Conservation (phyloP, 768 basidiomycete genomes). For the Xerocomellus intermedius region DNA sequence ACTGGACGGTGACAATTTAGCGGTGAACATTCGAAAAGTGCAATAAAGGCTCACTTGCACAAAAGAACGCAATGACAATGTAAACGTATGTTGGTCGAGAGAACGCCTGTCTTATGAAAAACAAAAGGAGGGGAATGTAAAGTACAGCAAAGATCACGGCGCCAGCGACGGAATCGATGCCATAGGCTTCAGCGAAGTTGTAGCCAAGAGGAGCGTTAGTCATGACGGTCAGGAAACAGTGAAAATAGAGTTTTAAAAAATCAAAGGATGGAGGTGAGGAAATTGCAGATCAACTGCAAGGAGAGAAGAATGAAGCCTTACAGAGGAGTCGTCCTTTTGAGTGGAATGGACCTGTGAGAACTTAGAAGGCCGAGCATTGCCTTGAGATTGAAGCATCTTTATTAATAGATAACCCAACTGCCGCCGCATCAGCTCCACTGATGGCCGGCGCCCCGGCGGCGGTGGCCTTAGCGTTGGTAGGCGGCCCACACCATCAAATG, state of each 20-base stretch:
- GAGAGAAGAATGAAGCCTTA: background rate
- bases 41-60: slow-evolving; percentile 20
- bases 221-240: slow-evolving; percentile 11
- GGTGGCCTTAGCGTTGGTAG: no score
- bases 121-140: slow-evolving; percentile 27
- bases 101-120: slow-evolving; percentile 22
- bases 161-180: slow-evolving; percentile 32
- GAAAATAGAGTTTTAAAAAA: background rate
- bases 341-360: background rate
- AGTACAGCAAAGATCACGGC: slow-evolving; percentile 33
- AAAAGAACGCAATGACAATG: slow-evolving; percentile 30
- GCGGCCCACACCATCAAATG: no score
- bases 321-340: slow-evolving; percentile 13
- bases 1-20: slow-evolving; percentile 16
- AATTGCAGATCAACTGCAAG: slow-evolving; percentile 24
- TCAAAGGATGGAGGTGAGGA: background rate
- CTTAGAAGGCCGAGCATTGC: slow-evolving; percentile 7
- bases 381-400: background rate
- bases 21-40: background rate
- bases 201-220: slow-evolving; percentile 14
- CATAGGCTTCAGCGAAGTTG: slow-evolving; percentile 24
- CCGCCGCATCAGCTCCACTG: no score
- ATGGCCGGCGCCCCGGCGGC: no score
- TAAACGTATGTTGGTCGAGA: slow-evolving; percentile 28
- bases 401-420: no score